These are phyloP conservation scores for Raphanus hybrid DNA, from an alignment of 441 rosid genomes.

Conservation along the genomic window DNA sequence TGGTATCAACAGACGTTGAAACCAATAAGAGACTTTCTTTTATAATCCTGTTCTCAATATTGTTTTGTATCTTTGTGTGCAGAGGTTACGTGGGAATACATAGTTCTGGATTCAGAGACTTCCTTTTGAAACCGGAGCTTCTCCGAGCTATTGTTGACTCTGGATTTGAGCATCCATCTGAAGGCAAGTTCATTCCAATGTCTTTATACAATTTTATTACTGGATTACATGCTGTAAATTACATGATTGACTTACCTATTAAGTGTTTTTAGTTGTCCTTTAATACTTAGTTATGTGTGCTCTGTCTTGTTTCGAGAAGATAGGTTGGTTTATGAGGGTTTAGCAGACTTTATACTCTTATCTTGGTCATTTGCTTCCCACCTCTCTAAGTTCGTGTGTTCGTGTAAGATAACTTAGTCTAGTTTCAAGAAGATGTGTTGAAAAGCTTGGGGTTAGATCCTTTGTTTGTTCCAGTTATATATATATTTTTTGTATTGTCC, in stretches of 20 bases:
- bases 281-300: too few relatives aligned
- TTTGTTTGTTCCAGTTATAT: too few relatives aligned
- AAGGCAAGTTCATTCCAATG: constrained; percentile 60
- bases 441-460: neutral
- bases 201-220: neutral
- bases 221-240: neutral
- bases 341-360: neutral
- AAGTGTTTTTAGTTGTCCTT: too few relatives aligned
- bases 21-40: too few relatives aligned
- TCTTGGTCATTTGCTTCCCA: too few relatives aligned
- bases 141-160: constrained; percentile 98
- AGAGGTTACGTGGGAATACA: constrained; percentile 95
- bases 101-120: constrained; percentile 50
- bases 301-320: neutral
- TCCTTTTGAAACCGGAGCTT: constrained; percentile 98
- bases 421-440: neutral
- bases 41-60: too few relatives aligned
- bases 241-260: neutral
- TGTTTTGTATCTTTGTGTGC: too few relatives aligned
- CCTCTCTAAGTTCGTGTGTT: too few relatives aligned
- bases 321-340: neutral
- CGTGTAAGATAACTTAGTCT: neutral
- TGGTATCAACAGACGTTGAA: too few relatives aligned
- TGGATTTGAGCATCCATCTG: constrained; percentile 99
- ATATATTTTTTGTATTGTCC: neutral